Conservation (phyloP, 805 yeast genomes). For the Metschnikowia noctiluminum region DNA sequence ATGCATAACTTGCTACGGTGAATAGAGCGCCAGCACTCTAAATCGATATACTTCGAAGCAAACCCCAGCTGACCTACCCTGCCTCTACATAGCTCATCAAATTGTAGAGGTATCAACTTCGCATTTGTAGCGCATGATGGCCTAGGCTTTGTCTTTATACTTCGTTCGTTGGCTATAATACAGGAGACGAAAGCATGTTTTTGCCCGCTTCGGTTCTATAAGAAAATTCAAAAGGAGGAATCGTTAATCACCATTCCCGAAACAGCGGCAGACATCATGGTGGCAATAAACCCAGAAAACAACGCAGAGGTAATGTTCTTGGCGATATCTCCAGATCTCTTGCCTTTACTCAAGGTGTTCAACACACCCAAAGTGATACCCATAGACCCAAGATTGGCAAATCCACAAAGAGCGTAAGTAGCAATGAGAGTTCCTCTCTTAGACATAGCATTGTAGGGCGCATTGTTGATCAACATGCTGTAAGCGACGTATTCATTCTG, state of each 20-base stretch:
- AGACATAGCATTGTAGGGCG: slow-evolving; percentile 46
- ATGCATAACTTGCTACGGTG: too few relatives aligned
- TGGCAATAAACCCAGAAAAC: slow-evolving; percentile 50
- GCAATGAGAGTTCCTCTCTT: slow-evolving; percentile 53
- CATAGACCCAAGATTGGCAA: slow-evolving; percentile 58
- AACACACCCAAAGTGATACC: slow-evolving; percentile 62
- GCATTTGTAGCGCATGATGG: too few relatives aligned
- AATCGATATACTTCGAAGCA: too few relatives aligned
- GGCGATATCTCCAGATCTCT: slow-evolving; percentile 46
- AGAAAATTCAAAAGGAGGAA: not conserved
- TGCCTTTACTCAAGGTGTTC: slow-evolving; percentile 51
- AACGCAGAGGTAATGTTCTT: slow-evolving; percentile 46
- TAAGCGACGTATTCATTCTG: slow-evolving; percentile 63
- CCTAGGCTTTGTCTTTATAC: not conserved
- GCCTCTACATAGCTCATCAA: too few relatives aligned
- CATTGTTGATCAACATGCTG: slow-evolving; percentile 35
- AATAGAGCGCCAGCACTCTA: too few relatives aligned
- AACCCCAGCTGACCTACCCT: too few relatives aligned
- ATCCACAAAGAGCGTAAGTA: slow-evolving; percentile 61
- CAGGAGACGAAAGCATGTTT: not conserved
- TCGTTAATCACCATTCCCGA: slow-evolving; percentile 60
- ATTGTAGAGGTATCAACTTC: too few relatives aligned
- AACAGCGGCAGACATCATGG: slow-evolving; percentile 53
- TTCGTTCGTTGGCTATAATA: not conserved
- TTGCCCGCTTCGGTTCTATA: too few relatives aligned